Percentiles rank a stretch among this genome's conserved stretches.
Evolutionary conservation across 352 stramenopile genomes (phyloP).

Genomic region (Phytophthora sansomeana): DNA sequence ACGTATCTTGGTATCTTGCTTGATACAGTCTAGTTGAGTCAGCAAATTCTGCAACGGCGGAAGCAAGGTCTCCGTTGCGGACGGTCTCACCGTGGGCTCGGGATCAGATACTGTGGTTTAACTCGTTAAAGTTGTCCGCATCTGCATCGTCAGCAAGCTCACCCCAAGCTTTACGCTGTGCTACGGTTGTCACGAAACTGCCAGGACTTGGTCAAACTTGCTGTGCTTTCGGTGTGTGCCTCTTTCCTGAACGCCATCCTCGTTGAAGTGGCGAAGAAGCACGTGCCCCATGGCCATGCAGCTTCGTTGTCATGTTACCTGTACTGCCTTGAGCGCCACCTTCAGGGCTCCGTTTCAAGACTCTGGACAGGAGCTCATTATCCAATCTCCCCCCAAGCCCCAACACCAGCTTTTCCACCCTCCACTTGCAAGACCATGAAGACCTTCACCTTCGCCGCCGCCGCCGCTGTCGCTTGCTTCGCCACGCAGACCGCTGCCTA

Average conservation of each 20-base stretch:
- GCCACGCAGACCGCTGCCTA: too few relatives aligned
- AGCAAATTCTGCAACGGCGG: background rate
- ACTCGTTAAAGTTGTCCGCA: slow-evolving; percentile 26
- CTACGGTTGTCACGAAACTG: slow-evolving; percentile 21
- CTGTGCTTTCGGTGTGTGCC: background rate
- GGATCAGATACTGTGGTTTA: slow-evolving; percentile 17
- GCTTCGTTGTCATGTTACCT: slow-evolving; percentile 1
- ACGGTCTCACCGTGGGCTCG: slow-evolving; percentile 4
- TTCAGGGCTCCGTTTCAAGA: too few relatives aligned
- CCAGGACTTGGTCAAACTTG: background rate
- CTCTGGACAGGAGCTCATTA: slow-evolving; percentile 36
- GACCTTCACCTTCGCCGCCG: too few relatives aligned
- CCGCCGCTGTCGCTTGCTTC: too few relatives aligned
- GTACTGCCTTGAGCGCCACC: too few relatives aligned
- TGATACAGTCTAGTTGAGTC: background rate
- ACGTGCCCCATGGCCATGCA: background rate
- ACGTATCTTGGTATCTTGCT: background rate
- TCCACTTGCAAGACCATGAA: too few relatives aligned
- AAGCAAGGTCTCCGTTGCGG: slow-evolving; percentile 5
- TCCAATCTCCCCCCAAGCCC: slow-evolving; percentile 43
- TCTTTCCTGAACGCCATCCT: slow-evolving; percentile 11
- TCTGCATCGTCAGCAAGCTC: slow-evolving; percentile 14
- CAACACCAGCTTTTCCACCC: too few relatives aligned
- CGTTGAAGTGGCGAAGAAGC: slow-evolving; percentile 18
- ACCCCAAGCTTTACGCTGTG: slow-evolving; percentile 24